Evolutionary conservation across 2,329 filamentous ascomycete genomes (phyloP), one percentile per base, ranked within the genome.

Genomic region (Dothideomycetidae sp.): DNA sequence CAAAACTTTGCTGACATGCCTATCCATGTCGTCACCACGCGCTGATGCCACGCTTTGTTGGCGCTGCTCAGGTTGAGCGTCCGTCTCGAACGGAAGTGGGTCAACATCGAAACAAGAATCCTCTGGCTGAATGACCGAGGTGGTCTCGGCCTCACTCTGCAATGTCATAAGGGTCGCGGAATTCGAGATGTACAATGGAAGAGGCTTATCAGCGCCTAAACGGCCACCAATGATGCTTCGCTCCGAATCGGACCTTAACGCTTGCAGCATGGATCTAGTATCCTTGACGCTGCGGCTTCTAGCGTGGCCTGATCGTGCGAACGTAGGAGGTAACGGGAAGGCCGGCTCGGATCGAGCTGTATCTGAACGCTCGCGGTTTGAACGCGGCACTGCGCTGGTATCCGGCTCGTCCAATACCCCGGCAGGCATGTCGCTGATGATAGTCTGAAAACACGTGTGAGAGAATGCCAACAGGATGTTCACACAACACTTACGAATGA

Each of bases 1-100:
- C n/a, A 58, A 41, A 5, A 58, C 54, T 16, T 53, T 50, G 17
- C 52, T 56, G 12, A 58, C 55, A 17, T 57, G 55, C 10, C 54
- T 44, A 92, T 81, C 13, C 70, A 78, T 41, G 75, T 74, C 28
- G 92, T 68, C 40, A 92, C 81, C 36, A 80, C 73, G 39, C 1
- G 40, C 42, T 3, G 29, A 19, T 3, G 29, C 9, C 31, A 28
- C 37, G 21, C 28, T 38, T 17, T 38, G 29, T 11, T 30, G 29
- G 4, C 36, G 29, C 17, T 28, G 23, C 18, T 38, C 36, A n/a
- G 34, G 19, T 16, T 33, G 40, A 7, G 37, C 30, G 11, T 41
- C 34, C 9, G 40, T 41, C 12, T 29, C 17, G n/a, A n/a, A n/a
- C n/a, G n/a, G n/a, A n/a, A n/a, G n/a, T n/a, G n/a, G n/a, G n/a